Evolutionary conservation across 768 basidiomycete species (phyloP), one percentile per base, ranked within the genome.

Genomic region (Hypsizygus marmoreus): DNA sequence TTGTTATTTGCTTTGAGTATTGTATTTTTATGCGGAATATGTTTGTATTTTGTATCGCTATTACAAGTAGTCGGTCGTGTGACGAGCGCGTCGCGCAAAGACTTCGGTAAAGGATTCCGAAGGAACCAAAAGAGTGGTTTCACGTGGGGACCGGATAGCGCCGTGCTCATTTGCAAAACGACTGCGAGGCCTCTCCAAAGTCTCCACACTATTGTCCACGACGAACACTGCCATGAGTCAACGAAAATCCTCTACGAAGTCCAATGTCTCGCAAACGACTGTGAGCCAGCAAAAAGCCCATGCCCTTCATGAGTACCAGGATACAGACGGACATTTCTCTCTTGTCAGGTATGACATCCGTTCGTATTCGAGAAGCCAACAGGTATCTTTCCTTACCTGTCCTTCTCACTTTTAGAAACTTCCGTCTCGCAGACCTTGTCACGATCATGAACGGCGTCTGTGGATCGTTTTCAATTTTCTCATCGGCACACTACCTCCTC

Each of bases 361-460:
- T 45, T 50, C 19, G 22, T 51, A 26, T 34, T 32, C n/a, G 34
- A 37, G 47, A 52, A 33, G 14, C 55, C 56, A 53, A 45, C 54
- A 47, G 45, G 28, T 33, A 37, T 24, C 39, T 19, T 47, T 19
- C n/a, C 42, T 47, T 17, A 45, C 30, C 13, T 42, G 49, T 22
- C 19, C 44, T 45, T 30, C 44, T 43, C 43, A n/a, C 47, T 42
- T 52, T 14, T 58, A 97, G 97, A 57, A 98, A 97, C 68, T 99
- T 99, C 64, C 91, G 95, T 42, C 81, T 98, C 20, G 97, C 97
- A 54, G 97, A 99, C 73, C 79, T 97, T 40, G 93, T 99, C 58
- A 99, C 97, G 26, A 93, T 99, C 54, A 94, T 95, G 87, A 99
- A 99, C 64, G 97, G 97, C 34, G 88, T 98, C 66, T 99, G 97